Base-by-base conservation (phyloP, 306 rosid genomes). In the Begonia peltatifolia region DNA sequence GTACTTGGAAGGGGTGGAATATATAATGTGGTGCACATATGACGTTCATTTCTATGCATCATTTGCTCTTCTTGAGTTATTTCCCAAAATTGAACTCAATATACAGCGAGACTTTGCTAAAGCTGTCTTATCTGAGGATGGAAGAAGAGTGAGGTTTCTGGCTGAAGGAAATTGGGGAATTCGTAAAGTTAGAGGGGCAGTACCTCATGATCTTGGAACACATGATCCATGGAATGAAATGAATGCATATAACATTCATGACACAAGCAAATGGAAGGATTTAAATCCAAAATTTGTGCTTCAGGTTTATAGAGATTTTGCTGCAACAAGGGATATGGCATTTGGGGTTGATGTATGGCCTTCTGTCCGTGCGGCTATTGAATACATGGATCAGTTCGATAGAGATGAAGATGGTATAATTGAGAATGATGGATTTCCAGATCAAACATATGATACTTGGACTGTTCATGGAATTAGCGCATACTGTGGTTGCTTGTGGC, bases 331-430 rank as follows among this genome's bases (percentile, higher is more conserved):
- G 22, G 94, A 90, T 73, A 73, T 86, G 84, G 74, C 94, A 44
- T 90, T 86, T 78, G 99, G 99, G 41, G 80, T 85, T 50, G 99
- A 86, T 71, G 99, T 90, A 25, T 90, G 99, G 99, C 99, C 95
- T 46, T 83, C 99, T 52, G 95, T 90, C 42, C 87, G 95, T 41
- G 87, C 92, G 25, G 97, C 97, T 43, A 83, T 90, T 81, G 97
- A 80, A 64, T 86, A 85, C 77, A 75, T 90, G 95, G 82, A 80
- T 55, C 95, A 83, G 58, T 90, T 90, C 65, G 97, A 90, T 61
- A 69, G 77, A 73, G 97, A 90, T 62, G 71, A 68, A 30, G 97
- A 90, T 61, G 92, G 95, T 63, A 84, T 90, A 54, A 67, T 90
- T 68, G 99, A 90, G 71, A 90, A 90, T 16, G 99, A 90, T 23